These are phyloP conservation scores for Kazachstania sp. DNA, from an alignment of 1,139 yeast genomes.

Conservation along the genomic window DNA sequence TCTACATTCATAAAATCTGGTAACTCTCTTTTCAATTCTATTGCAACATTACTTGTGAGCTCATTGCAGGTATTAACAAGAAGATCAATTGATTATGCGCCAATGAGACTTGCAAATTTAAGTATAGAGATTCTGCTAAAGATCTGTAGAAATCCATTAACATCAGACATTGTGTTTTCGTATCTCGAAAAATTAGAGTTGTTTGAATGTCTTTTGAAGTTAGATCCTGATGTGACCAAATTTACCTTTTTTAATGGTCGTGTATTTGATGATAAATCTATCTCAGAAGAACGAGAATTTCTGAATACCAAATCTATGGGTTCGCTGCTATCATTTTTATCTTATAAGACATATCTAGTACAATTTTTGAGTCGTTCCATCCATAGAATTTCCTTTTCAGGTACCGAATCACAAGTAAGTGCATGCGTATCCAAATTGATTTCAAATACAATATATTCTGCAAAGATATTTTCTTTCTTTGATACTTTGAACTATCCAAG, in stretches of 20 bases:
- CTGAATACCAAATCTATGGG: conserved; percentile 37
- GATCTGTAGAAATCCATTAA: conserved; percentile 46
- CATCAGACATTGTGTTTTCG: conserved; percentile 45
- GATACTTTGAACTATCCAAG: conserved; percentile 58
- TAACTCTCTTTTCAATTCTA: conserved; percentile 47
- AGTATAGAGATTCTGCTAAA: conserved; percentile 54
- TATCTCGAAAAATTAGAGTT: conserved; percentile 46
- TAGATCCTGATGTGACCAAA: conserved; percentile 46
- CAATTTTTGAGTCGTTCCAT: conserved; percentile 65
- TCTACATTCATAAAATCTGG: conserved; percentile 45
- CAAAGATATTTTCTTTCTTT: conserved; percentile 57
- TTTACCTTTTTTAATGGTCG: conserved; percentile 45
- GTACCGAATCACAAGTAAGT: conserved; percentile 48
- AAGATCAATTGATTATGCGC: conserved; percentile 42
- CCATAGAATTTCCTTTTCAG: conserved; percentile 46
- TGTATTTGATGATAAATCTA: conserved; percentile 31
- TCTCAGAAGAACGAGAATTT: conserved; percentile 35
- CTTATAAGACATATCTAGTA: conserved; percentile 51
- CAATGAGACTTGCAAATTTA: conserved; percentile 49
- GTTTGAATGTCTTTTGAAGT: conserved; percentile 43
- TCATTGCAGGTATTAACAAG: conserved; percentile 39
- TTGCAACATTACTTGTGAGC: conserved; percentile 44
- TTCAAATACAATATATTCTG: conserved; percentile 37
- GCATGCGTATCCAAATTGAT: conserved; percentile 48
- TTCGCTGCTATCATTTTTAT: conserved; percentile 54